These are phyloP conservation scores for Pythium oligandrum DNA, from an alignment of 352 stramenopile species.

Conservation along the genomic window DNA sequence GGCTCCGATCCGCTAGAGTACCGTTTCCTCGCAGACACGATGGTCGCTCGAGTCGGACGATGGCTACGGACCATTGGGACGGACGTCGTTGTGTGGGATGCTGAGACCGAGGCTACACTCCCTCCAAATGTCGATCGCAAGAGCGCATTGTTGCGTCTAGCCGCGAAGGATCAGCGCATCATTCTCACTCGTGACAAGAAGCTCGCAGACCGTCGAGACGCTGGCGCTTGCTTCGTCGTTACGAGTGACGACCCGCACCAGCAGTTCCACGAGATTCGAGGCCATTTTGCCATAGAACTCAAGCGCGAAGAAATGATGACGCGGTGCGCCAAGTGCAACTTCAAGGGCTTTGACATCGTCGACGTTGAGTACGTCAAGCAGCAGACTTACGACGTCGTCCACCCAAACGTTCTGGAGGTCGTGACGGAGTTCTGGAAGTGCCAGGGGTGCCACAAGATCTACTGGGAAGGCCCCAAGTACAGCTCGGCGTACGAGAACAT, in stretches of 20 bases:
- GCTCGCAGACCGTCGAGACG: conserved; percentile 53
- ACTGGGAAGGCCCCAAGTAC: conserved; percentile 80
- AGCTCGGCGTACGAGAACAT: conserved; percentile 57
- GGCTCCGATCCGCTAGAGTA: conserved; percentile 19
- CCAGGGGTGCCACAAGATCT: conserved; percentile 57
- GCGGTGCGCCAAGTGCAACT: conserved; percentile 63
- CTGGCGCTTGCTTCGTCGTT: conserved; percentile 71
- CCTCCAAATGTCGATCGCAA: conserved; percentile 36
- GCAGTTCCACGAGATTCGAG: conserved; percentile 75
- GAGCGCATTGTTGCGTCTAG: conserved; percentile 34
- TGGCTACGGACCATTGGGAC: conserved; percentile 76
- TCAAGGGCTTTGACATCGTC: conserved; percentile 55
- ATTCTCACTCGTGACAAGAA: conserved; percentile 76
- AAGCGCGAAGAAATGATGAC: conserved; percentile 72
- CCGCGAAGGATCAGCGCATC: conserved; percentile 62
- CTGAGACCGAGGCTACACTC: conserved; percentile 8
- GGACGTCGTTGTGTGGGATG: conserved; percentile 67
- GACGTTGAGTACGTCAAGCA: conserved; percentile 41
- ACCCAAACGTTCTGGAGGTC: conserved; percentile 43
- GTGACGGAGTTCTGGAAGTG: conserved; percentile 73
- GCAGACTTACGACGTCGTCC: conserved; percentile 51
- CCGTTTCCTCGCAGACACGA: conserved; percentile 74
- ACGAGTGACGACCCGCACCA: conserved; percentile 59
- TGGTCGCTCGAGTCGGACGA: conserved; percentile 65
- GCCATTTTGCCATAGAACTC: conserved; percentile 60